These are phyloP conservation scores for Aspergillus caelatus DNA, from an alignment of 2,329 filamentous ascomycete species.

Conservation along the genomic window DNA sequence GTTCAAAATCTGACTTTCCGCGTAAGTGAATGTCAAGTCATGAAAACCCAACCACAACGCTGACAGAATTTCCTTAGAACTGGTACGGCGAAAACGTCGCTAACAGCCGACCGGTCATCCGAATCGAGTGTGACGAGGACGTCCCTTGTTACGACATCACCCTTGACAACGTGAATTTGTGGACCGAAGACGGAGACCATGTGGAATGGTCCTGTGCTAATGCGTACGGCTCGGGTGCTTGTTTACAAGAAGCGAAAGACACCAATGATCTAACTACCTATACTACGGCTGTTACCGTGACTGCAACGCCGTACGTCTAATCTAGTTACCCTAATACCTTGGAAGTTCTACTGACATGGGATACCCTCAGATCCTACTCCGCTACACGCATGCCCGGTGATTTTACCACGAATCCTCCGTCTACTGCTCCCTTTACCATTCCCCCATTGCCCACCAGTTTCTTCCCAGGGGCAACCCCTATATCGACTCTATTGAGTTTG, in stretches of 20 bases:
- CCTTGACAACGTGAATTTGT: too few species aligned
- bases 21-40: not conserved
- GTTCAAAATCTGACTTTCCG: not conserved
- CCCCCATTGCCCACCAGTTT: too few species aligned
- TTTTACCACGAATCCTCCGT: not conserved
- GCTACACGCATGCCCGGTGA: not conserved
- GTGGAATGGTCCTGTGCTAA: not conserved
- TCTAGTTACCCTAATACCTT: not conserved
- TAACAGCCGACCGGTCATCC: too few species aligned
- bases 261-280: not conserved
- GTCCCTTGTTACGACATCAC: too few species aligned
- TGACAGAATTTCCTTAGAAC: too few species aligned
- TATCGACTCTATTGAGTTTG: not conserved
- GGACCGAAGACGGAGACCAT: not conserved
- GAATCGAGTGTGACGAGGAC: too few species aligned
- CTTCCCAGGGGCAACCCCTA: not conserved
- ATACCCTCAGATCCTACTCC: not conserved
- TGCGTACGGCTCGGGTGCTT: not conserved
- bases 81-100: too few species aligned
- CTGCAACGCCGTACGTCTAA: not conserved
- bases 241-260: not conserved
- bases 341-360: not conserved
- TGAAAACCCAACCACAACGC: not conserved
- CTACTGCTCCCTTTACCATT: not conserved
- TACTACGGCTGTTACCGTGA: not conserved